phyloP scores from a whole-genome alignment of 768 basidiomycete genomes.

The Boletus sp. region DNA sequence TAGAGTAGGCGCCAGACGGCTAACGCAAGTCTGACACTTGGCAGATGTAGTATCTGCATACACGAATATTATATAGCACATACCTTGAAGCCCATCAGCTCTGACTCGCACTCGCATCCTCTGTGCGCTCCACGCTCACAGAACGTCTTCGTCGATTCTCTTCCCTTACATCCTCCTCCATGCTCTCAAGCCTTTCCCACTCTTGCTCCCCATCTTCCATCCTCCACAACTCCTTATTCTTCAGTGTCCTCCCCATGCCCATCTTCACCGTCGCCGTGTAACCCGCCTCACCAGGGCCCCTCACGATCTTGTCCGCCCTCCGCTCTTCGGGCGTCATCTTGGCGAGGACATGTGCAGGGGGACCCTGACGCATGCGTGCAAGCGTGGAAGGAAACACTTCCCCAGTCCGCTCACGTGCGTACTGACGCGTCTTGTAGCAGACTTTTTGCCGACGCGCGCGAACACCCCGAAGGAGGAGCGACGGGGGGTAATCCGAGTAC shows the following conservation, averaged over 20 bases:
- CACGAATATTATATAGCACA: neutral
- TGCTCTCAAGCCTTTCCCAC: slow-evolving; percentile 22
- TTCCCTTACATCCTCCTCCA: slow-evolving; percentile 26
- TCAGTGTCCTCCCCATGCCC: slow-evolving; percentile 48
- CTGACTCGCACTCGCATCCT: neutral
- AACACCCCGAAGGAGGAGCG: slow-evolving; percentile 47
- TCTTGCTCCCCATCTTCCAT: slow-evolving; percentile 32
- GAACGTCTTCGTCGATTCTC: slow-evolving; percentile 28
- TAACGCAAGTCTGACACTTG: neutral
- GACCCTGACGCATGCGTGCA: slow-evolving; percentile 47
- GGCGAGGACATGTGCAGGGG: slow-evolving; percentile 59
- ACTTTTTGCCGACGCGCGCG: slow-evolving; percentile 59
- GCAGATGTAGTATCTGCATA: neutral
- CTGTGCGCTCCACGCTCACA: neutral
- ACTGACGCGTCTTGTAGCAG: slow-evolving; percentile 61
- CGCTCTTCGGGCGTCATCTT: slow-evolving; percentile 49
- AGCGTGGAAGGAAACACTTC: slow-evolving; percentile 52
- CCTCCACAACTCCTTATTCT: slow-evolving; percentile 32
- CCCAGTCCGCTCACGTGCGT: slow-evolving; percentile 58
- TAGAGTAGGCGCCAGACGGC: no score
- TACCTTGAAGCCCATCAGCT: slow-evolving; percentile 1
- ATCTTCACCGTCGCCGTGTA: slow-evolving; percentile 67
- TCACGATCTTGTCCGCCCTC: slow-evolving; percentile 47
- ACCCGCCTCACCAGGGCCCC: slow-evolving; percentile 60
- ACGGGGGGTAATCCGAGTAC: slow-evolving; percentile 41